Conservation (phyloP, 1,139 yeast species). For the Wickerhamomyces sp. region DNA sequence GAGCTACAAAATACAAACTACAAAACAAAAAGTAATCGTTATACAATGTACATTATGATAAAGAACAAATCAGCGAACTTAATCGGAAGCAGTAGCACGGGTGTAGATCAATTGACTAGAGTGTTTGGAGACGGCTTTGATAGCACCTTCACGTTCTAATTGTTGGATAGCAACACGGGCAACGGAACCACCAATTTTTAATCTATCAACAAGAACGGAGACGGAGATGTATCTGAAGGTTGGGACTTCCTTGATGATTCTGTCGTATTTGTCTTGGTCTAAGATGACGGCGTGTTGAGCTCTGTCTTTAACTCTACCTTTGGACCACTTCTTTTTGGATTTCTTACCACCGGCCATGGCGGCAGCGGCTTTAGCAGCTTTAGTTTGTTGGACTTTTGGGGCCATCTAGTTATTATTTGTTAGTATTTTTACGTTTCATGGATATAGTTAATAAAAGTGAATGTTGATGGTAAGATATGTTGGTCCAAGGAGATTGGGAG, state of each 20-base stretch:
- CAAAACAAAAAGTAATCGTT: conserved; percentile 9
- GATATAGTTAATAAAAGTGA: not conserved
- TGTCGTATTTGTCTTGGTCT: conserved; percentile 98
- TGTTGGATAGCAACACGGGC: conserved; percentile 98
- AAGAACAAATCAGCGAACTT: conserved; percentile 24
- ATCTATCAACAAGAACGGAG: conserved; percentile 97
- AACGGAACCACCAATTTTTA: conserved; percentile 98
- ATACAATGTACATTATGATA: conserved; percentile 24
- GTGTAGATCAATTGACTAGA: conserved; percentile 96
- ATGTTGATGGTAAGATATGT: too few relatives aligned
- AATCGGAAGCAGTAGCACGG: conserved; percentile 63
- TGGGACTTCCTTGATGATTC: conserved; percentile 99
- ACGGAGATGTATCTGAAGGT: conserved; percentile 98
- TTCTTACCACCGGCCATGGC: conserved; percentile 99
- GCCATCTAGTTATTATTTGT: conserved; percentile 64
- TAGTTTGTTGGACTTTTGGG: conserved; percentile 98
- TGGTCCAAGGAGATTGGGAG: too few relatives aligned
- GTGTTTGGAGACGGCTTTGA: conserved; percentile 92
- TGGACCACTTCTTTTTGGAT: conserved; percentile 99
- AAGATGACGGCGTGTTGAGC: conserved; percentile 97
- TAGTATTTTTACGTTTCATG: conserved; percentile 28
- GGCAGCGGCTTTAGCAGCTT: conserved; percentile 99
- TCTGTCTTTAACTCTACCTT: conserved; percentile 99
- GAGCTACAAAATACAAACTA: too few relatives aligned
- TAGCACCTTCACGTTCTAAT: conserved; percentile 92